Evolutionary conservation across 352 stramenopile species (phyloP).

Genomic region (Saprolegnia parasitica): DNA sequence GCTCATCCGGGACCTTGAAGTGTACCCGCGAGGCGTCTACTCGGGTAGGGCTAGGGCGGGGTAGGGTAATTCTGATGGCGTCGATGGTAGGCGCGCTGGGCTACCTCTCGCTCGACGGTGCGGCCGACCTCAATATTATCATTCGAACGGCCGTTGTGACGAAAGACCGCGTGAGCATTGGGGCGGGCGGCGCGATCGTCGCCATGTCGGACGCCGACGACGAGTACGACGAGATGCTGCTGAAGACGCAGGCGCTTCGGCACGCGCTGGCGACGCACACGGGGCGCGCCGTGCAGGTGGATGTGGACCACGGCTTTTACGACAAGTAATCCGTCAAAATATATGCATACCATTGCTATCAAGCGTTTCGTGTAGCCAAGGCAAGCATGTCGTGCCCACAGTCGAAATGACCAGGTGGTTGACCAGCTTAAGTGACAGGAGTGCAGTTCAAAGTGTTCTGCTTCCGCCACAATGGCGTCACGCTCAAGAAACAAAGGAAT

Average conservation of each 20-base stretch:
- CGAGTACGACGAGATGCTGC: constrained; percentile 91
- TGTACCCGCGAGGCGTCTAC: constrained; percentile 89
- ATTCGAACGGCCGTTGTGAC: constrained; percentile 95
- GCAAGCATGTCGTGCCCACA: too few species aligned
- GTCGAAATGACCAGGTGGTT: too few species aligned
- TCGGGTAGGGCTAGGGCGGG: constrained; percentile 34
- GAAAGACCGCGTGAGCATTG: constrained; percentile 71
- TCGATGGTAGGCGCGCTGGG: constrained; percentile 86
- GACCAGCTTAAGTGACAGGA: too few species aligned
- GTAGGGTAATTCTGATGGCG: neutral
- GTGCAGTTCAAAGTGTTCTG: too few species aligned
- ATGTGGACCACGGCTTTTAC: constrained; percentile 22
- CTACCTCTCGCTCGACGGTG: constrained; percentile 93
- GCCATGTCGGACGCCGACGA: constrained; percentile 91
- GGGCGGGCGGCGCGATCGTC: constrained; percentile 94
- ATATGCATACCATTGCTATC: neutral
- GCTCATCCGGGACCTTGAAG: constrained; percentile 91
- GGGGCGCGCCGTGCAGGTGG: constrained; percentile 4
- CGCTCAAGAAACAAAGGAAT: too few species aligned
- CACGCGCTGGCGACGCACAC: constrained; percentile 36
- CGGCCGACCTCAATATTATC: constrained; percentile 96
- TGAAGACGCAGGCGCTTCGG: constrained; percentile 80
- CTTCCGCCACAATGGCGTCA: too few species aligned
- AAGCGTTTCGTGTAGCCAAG: too few species aligned
- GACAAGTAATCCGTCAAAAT: neutral